Percentiles rank a stretch among this genome's conserved stretches.
These are phyloP conservation scores for Puccinellia tenuiflora DNA, from an alignment of 176 grass and related monocot species.

Conservation along the genomic window DNA sequence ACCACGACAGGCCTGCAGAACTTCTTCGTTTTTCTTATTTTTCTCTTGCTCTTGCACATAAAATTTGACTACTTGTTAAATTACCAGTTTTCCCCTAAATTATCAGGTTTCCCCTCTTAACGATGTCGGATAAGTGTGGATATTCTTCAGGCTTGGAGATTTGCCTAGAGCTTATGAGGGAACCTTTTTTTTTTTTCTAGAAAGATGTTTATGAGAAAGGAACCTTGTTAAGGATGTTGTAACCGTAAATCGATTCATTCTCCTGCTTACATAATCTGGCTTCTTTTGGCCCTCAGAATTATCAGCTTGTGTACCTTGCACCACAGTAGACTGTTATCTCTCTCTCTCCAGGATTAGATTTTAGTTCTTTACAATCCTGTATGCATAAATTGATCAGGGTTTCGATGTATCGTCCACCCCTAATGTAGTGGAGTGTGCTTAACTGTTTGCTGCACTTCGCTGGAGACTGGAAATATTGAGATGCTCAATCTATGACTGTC, in stretches of 20 bases:
- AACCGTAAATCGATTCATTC: slow-evolving; percentile 30
- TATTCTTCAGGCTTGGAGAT: slow-evolving; percentile 35
- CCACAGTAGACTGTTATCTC: neutral
- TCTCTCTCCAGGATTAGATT: neutral
- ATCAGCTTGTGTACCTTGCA: neutral
- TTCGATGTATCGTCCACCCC: neutral
- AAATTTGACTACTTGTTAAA: slow-evolving; percentile 36
- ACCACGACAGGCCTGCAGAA: neutral
- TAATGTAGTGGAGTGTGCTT: neutral
- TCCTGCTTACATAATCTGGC: slow-evolving; percentile 21
- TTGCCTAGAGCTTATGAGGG: slow-evolving; percentile 29
- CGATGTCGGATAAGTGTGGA: slow-evolving; percentile 33
- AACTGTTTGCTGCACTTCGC: neutral
- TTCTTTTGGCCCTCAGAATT: neutral
- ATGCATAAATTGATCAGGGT: neutral
- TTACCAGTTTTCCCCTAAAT: slow-evolving; percentile 28
- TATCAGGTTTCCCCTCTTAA: slow-evolving; percentile 10
- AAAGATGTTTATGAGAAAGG: slow-evolving; percentile 21
- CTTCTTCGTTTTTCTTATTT: neutral
- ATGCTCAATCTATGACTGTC: neutral
- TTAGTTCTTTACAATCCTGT: neutral
- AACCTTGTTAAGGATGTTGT: slow-evolving; percentile 26
- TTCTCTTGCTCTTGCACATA: slow-evolving; percentile 41
- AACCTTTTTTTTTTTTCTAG: neutral
- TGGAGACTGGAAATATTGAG: neutral